Conservation (phyloP, 371 early-diverging fungal genomes). For the Mortierella sp. region DNA sequence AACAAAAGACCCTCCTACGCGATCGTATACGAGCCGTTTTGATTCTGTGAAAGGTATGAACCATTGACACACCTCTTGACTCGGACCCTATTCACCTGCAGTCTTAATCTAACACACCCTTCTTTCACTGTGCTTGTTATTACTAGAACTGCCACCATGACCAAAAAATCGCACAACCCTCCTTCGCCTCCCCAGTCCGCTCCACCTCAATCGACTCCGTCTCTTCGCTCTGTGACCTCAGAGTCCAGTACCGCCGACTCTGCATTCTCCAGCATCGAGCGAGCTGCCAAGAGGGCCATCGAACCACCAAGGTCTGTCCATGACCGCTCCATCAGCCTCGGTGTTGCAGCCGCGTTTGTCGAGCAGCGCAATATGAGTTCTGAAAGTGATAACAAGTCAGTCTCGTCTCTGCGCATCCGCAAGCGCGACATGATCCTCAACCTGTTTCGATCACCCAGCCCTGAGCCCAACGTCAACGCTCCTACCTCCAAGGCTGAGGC, state of each 20-base stretch:
- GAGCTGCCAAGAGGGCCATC: neutral
- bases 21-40: too few relatives aligned
- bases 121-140: neutral
- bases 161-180: neutral
- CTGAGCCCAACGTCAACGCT: too few relatives aligned
- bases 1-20: too few relatives aligned
- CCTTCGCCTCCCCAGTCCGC: too few relatives aligned
- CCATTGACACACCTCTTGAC: neutral
- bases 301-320: neutral
- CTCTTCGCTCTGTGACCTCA: too few relatives aligned
- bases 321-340: neutral
- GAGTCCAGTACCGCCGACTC: too few relatives aligned
- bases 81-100: too few relatives aligned
- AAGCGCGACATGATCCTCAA: conserved; percentile 7
- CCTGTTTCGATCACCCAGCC: neutral
- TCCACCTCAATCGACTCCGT: too few relatives aligned
- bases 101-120: too few relatives aligned
- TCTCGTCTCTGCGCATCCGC: neutral
- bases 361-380: neutral
- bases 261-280: conserved; percentile 1
- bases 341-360: neutral
- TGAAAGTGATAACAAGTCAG: neutral
- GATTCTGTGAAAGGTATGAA: neutral
- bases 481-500: neutral
- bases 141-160: neutral